Base-by-base conservation (phyloP, 2,329 filamentous ascomycete genomes). In the Fusarium globosum region DNA sequence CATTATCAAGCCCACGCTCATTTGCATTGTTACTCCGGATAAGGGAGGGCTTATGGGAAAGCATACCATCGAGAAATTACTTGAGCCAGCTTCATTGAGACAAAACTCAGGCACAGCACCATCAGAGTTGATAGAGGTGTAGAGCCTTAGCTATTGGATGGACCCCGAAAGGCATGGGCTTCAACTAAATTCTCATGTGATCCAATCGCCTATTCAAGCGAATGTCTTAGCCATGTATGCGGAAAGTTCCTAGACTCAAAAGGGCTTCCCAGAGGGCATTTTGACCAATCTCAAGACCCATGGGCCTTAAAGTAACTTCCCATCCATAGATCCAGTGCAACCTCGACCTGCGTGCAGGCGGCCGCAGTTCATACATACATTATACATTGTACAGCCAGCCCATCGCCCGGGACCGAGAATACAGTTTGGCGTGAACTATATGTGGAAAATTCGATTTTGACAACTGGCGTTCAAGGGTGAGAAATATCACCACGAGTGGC, bases 271-370 rank as follows among this genome's bases (percentile, higher is more conserved):
- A 49, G 56, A 68, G 41, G 33, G 13, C 33, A 52, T 58, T 20
- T 43, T 36, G 43, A 14, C 52, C 61, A 57, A 72, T 72, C 62
- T 71, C 28, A 36, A 26, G 56, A 35, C 35, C 43, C 48, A 33
- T 23, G 51, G 52, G 21, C 28, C 42, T 56, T 28, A 41, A 43
- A 59, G 69, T 67, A 64, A 63, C 61, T 73, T 56, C 59, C 45
- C 62, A 59, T 57, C 41, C 62, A 57, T 57, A 69, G 71, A 74
- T 73, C 71, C 71, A 61, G 68, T 72, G 63, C 55, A 66, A 65
- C 64, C 70, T 60, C 41, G 41, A 68, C 49, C 66, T 57, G 60
- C 61, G 53, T 64, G 72, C 72, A 75, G 69, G 46, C 59, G 59
- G 55, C 61, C 70, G 60, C 43, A 57, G 51, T 48, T 33, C 33